Base-by-base conservation (phyloP, 495 filamentous ascomycete species). In the Tuber magnatum region DNA sequence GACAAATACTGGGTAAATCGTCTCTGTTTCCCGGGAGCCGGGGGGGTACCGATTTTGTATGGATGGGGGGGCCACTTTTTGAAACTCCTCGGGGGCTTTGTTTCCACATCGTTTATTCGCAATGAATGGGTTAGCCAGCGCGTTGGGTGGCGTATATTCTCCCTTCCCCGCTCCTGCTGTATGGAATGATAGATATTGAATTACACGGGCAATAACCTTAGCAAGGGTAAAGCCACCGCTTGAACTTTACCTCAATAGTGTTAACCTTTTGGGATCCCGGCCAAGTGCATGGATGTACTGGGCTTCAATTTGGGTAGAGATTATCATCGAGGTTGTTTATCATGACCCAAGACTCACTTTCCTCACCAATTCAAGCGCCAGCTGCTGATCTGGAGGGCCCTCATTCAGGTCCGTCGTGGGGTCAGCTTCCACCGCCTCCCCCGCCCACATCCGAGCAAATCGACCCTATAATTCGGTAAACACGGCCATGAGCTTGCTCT, bases 291-390 rank as follows among this genome's bases (percentile, higher is more conserved):
- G 74, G 71, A 87, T 87, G 68, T 86, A 77, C 24, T 75, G 80
- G 35, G 84, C 83, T 1, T 86, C 83, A 84, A 84, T 86, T 81
- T 86, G 83, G 22, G 85, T 75, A 22, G 80, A 69, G 83, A 84
- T 39, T 83, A 80, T 73, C 86, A 85, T 7, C 0, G 18, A 46
- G 1, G 22, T 51, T n/a, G 75, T 86, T 84, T 3, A 84, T 81
- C 12, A 86, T 69, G 24, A 84, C 85, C 0, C 83, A 75, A 71
- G 85, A 18, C 28, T 12, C 65, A 73, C 71, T 69, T 87, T 86
- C 77, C 91, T 87, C 9, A 93, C 88, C 92, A 91, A 94, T 51
- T 91, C 82, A 32, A 93, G 83, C 14, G 89, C 90, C 76, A 90
- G 84, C 10, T 87, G 85, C 80, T 93, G 91, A 78, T 94, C 92